Base-by-base conservation (phyloP, 805 yeast species). In the Myxozyma neotropica region DNA sequence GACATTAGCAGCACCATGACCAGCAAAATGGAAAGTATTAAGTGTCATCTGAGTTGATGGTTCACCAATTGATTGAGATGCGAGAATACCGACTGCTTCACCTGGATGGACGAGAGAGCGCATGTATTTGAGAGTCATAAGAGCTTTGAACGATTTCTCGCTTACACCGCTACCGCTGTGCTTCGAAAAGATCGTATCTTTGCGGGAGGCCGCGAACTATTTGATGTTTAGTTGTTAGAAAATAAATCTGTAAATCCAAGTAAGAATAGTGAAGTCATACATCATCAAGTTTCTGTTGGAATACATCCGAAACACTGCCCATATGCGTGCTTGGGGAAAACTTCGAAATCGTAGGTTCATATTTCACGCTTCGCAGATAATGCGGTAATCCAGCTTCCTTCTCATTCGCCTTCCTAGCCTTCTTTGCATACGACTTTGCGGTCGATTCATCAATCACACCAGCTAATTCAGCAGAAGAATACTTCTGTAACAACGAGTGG, bases 1-100 rank as follows among this genome's bases (percentile, higher is more conserved):
- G 66, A 94, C 99, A 77, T 94, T 94, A 47, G 99, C 99, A 59
- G 99, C 99, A 84, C 99, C 99, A 78, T 95, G 99, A 74, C 99
- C 99, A 69, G 99, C 99, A 72, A 94, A 94, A 80, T 94, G 96
- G 89, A 89, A 89, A 48, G 96, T 89, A 75, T 89, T 89, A 71
- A 89, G 83, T 17, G 99, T 94, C 99, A 94, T 94, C 79, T 94
- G 99, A 2, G 99, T 94, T 3, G 97, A 90, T 53, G 99, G 99
- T 77, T 94, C 99, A 77, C 99, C 99, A 74, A 94, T 86, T 55
- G 97, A 91, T 77, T 94, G 98, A 23, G 97, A 88, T 6, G 99
- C 99, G 77, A 95, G 87, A 71, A 94, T 92, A 77, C 99, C 99
- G 56, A 94, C 98, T 53, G 97, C 85, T 75, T 94, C 99, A 73